phyloP scores from a whole-genome alignment of 2,329 filamentous ascomycete genomes.

The Colletotrichum sojae region DNA sequence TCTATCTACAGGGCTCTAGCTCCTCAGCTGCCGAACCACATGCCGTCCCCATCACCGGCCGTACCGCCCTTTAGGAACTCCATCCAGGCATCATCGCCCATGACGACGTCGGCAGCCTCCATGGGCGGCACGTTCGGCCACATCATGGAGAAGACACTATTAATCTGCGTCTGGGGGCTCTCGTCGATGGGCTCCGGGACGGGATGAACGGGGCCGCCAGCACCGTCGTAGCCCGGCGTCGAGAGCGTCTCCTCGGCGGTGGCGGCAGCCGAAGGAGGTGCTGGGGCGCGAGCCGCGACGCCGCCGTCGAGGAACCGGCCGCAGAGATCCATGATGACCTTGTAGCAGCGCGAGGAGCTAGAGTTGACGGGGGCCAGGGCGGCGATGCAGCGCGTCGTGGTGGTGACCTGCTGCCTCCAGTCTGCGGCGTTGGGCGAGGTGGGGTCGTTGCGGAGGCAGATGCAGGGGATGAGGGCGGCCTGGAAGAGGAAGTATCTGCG shows the following conservation, averaged over 20 bases:
- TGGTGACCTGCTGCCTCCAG: constrained; percentile 58
- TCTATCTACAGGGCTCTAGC: too few species aligned
- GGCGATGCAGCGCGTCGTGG: constrained; percentile 53
- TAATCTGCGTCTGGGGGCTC: constrained; percentile 59
- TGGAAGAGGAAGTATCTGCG: constrained; percentile 64
- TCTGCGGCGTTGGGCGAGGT: constrained; percentile 51
- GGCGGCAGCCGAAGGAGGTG: constrained; percentile 3
- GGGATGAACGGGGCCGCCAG: neutral
- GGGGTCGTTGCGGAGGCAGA: constrained; percentile 61
- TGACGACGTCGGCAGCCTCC: constrained; percentile 54
- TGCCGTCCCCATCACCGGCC: constrained; percentile 35
- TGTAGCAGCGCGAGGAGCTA: constrained; percentile 57
- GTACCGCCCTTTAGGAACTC: constrained; percentile 48
- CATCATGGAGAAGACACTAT: constrained; percentile 60
- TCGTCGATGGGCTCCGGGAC: constrained; percentile 50
- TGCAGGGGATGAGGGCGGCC: constrained; percentile 62
- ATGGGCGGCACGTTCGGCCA: constrained; percentile 58
- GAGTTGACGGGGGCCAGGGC: constrained; percentile 55
- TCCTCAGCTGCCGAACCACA: constrained; percentile 13
- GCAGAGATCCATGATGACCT: constrained; percentile 58
- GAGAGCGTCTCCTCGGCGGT: neutral
- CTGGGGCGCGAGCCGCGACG: neutral
- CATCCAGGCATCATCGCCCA: constrained; percentile 56
- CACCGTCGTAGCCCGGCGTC: neutral
- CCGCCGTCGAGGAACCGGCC: constrained; percentile 51